Evolutionary conservation across 2,329 filamentous ascomycete species (phyloP).

Genomic region (Curvularia eragrostidis): DNA sequence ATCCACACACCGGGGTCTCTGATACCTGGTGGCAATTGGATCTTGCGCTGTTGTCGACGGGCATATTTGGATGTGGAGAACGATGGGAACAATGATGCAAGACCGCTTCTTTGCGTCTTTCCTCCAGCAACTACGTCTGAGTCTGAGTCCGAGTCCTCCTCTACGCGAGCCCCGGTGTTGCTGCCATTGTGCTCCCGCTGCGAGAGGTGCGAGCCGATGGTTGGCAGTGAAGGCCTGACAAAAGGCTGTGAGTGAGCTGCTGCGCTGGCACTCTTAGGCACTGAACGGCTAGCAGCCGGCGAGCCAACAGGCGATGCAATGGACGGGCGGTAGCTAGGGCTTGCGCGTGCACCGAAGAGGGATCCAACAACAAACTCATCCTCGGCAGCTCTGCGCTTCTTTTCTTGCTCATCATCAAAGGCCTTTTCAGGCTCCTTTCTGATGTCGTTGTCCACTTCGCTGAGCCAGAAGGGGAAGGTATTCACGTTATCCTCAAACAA

Average conservation of each 20-base stretch:
- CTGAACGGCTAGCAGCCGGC: conserved; percentile 53
- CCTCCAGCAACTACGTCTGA: conserved; percentile 52
- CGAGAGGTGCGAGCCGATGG: conserved; percentile 26
- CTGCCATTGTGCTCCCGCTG: conserved; percentile 8
- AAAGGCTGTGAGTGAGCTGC: conserved; percentile 32
- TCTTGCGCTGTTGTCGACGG: conserved; percentile 55
- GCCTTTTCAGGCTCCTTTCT: conserved; percentile 88
- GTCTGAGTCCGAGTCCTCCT: conserved; percentile 58
- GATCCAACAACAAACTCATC: conserved; percentile 90
- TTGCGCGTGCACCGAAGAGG: conserved; percentile 67
- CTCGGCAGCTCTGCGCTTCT: conserved; percentile 78
- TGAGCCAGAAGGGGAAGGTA: conserved; percentile 94
- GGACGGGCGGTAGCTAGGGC: conserved; percentile 57
- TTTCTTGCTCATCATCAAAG: conserved; percentile 89
- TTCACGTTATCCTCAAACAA: conserved; percentile 96
- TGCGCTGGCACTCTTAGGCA: conserved; percentile 28
- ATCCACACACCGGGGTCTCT: conserved; percentile 84
- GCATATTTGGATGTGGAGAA: conserved; percentile 79
- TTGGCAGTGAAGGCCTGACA: conserved; percentile 23
- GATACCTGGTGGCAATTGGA: conserved; percentile 82
- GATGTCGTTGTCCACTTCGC: conserved; percentile 90
- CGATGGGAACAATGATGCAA: conserved; percentile 78
- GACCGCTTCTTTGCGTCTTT: conserved; percentile 60
- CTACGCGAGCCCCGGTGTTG: conserved; percentile 45
- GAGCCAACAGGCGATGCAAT: conserved; percentile 72